phyloP scores from a whole-genome alignment of 2,329 filamentous ascomycete genomes.

The Emmonsiellopsis sp. region DNA sequence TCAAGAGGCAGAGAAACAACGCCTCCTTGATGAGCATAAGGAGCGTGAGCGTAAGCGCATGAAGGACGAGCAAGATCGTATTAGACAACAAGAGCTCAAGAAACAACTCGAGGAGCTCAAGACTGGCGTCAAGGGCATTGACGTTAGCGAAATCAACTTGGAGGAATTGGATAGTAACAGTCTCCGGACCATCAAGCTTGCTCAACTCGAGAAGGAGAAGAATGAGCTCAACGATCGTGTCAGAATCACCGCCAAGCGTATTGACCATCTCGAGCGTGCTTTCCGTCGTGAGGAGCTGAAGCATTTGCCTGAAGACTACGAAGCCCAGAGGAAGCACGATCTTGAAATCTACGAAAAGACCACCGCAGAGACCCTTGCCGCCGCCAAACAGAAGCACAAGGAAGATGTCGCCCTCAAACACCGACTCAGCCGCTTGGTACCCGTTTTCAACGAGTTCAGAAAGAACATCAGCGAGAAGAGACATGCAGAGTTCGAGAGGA shows the following conservation, averaged over 20 bases:
- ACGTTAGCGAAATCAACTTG: conserved; percentile 61
- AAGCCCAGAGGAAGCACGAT: conserved; percentile 70
- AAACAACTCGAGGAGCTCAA: conserved; percentile 88
- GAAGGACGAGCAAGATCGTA: conserved; percentile 78
- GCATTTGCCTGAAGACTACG: conserved; percentile 80
- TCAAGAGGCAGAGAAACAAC: conserved; percentile 80
- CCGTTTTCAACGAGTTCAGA: conserved; percentile 76
- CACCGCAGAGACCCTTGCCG: conserved; percentile 68
- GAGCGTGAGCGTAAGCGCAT: conserved; percentile 81
- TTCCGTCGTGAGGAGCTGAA: conserved; percentile 93
- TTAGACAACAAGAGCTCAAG: conserved; percentile 88
- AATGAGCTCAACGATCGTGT: conserved; percentile 88
- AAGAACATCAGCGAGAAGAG: conserved; percentile 74
- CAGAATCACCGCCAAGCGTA: conserved; percentile 84
- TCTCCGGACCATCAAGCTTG: conserved; percentile 88
- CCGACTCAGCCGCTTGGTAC: conserved; percentile 74
- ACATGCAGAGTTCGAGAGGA: conserved; percentile 91
- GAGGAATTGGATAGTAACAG: conserved; percentile 81
- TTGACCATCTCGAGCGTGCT: conserved; percentile 93
- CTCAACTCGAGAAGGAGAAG: conserved; percentile 96
- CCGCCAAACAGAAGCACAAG: conserved; percentile 80
- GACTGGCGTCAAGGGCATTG: conserved; percentile 73
- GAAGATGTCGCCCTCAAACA: conserved; percentile 90
- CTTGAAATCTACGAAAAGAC: conserved; percentile 68
- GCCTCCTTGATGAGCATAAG: conserved; percentile 83